phyloP scores from a whole-genome alignment of 192 early-diverging fungal species.

The Coemansia sp. region DNA sequence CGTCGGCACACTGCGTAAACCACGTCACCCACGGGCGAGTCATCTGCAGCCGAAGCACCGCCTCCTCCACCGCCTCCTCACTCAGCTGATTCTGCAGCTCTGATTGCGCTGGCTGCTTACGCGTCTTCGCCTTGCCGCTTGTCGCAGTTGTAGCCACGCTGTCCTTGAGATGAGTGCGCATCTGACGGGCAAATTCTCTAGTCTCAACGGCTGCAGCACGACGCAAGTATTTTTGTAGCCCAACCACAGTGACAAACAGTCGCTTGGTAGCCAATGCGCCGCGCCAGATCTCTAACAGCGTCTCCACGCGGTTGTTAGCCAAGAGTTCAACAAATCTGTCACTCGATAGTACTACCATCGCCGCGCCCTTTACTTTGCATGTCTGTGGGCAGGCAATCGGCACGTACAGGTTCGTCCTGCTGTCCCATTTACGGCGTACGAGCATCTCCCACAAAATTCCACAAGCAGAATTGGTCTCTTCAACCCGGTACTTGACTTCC shows the following conservation, averaged over 20 bases:
- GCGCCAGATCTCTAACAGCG: conserved; percentile 38
- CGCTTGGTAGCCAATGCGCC: conserved; percentile 27
- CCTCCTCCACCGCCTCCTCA: conserved; percentile 28
- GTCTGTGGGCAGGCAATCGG: conserved; percentile 3
- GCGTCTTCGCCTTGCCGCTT: conserved; percentile 1
- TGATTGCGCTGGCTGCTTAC: not conserved
- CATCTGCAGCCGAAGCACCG: conserved; percentile 34
- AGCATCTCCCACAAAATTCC: conserved; percentile 39
- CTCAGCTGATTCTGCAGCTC: not conserved
- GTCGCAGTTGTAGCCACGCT: not conserved
- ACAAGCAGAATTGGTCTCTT: not conserved
- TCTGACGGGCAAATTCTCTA: conserved; percentile 44
- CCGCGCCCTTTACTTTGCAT: conserved; percentile 6
- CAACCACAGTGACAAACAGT: conserved; percentile 37
- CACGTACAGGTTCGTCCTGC: conserved; percentile 20
- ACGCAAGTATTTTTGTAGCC: conserved; percentile 27
- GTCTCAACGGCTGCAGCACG: conserved; percentile 21
- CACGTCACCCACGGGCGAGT: conserved; percentile 36
- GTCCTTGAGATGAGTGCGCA: conserved; percentile 33
- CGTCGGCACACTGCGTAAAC: conserved; percentile 39
- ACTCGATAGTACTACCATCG: conserved; percentile 33
- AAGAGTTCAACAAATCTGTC: conserved; percentile 24
- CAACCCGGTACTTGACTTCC: conserved; percentile 14
- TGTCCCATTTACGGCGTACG: conserved; percentile 38
- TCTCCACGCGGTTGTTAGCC: conserved; percentile 1